These are phyloP conservation scores for Xylariaceae sp. DNA, from an alignment of 2,329 filamentous ascomycete species.

Conservation along the genomic window DNA sequence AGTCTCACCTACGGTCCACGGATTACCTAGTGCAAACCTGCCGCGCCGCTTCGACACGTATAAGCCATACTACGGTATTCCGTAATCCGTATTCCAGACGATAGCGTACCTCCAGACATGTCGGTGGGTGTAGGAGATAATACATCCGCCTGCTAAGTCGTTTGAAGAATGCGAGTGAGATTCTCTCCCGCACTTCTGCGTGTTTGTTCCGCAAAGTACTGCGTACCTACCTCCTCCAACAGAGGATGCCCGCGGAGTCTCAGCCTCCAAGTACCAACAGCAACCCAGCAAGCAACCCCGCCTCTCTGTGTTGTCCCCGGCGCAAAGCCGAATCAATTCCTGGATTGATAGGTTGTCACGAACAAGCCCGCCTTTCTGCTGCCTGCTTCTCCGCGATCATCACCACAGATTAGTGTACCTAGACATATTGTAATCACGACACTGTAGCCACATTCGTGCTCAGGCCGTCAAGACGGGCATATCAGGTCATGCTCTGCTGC, in stretches of 20 bases:
- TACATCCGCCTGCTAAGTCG: background rate
- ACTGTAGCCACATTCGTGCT: background rate
- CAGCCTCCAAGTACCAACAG: background rate
- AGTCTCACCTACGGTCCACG: background rate
- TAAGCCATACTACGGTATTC: background rate
- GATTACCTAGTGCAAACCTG: background rate
- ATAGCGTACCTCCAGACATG: background rate
- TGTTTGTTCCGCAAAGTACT: too few relatives aligned
- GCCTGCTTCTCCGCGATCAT: background rate
- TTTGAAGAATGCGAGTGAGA: background rate
- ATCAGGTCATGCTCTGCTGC: too few relatives aligned
- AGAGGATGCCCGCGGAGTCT: background rate
- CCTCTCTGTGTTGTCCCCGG: background rate
- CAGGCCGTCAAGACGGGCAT: too few relatives aligned
- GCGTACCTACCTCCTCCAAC: too few relatives aligned
- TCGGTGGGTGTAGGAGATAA: background rate
- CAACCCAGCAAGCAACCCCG: background rate
- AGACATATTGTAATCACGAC: background rate
- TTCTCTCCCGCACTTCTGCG: background rate
- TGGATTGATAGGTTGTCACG: background rate
- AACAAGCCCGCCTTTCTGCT: background rate
- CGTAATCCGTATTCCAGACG: background rate
- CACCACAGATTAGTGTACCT: background rate
- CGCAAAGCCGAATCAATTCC: background rate
- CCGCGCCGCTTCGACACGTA: background rate